phyloP scores from a whole-genome alignment of 805 yeast species.

The Sporopachydermia lactativora region DNA sequence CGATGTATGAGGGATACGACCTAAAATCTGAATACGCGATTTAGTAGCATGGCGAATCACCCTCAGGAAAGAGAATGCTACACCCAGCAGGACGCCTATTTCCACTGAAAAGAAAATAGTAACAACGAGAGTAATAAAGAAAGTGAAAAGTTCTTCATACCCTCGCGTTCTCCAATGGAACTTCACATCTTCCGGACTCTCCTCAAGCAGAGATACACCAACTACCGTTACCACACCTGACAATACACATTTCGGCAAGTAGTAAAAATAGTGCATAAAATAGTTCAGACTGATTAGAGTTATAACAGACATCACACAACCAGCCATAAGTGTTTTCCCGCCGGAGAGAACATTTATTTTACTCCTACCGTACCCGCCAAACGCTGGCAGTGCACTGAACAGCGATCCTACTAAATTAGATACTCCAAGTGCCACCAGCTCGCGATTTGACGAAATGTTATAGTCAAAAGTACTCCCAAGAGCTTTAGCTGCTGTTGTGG shows the following conservation, averaged over 20 bases:
- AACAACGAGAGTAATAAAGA: slow-evolving; percentile 45
- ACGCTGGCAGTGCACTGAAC: slow-evolving; percentile 62
- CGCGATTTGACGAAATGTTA: slow-evolving; percentile 72
- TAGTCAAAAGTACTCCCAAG: slow-evolving; percentile 56
- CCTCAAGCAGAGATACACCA: slow-evolving; percentile 66
- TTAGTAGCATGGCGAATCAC: slow-evolving; percentile 69
- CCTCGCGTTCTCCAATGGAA: slow-evolving; percentile 69
- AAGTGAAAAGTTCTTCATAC: slow-evolving; percentile 59
- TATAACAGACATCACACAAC: slow-evolving; percentile 64
- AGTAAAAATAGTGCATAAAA: slow-evolving; percentile 49
- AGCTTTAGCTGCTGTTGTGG: slow-evolving; percentile 85
- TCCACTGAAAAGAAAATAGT: slow-evolving; percentile 71
- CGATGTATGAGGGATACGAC: slow-evolving; percentile 46
- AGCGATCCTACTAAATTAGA: slow-evolving; percentile 50
- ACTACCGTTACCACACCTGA: slow-evolving; percentile 71
- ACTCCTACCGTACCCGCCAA: slow-evolving; percentile 94
- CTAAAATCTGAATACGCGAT: slow-evolving; percentile 75
- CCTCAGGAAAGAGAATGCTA: slow-evolving; percentile 62
- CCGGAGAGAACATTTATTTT: slow-evolving; percentile 81
- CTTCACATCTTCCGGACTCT: slow-evolving; percentile 62
- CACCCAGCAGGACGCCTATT: slow-evolving; percentile 82
- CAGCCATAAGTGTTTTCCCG: slow-evolving; percentile 76
- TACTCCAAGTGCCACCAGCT: slow-evolving; percentile 76
- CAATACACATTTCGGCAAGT: slow-evolving; percentile 64
- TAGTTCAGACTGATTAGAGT: slow-evolving; percentile 52